These are phyloP conservation scores for Neofusicoccum ribis DNA, from an alignment of 2,329 filamentous ascomycete genomes.

Conservation along the genomic window DNA sequence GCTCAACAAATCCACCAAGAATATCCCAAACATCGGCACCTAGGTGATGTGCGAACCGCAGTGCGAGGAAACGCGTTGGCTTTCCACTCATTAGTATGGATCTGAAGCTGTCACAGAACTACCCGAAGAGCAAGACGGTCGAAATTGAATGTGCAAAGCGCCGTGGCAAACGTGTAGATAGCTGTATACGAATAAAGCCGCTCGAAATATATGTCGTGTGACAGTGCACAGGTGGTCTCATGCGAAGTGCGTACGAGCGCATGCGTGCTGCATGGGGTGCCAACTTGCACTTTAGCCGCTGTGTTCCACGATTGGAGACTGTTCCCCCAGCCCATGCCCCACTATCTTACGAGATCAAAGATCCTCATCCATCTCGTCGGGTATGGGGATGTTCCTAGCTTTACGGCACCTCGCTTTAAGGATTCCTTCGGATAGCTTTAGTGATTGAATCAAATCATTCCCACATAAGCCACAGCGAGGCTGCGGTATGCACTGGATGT, in stretches of 20 bases:
- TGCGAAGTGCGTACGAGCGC: background rate
- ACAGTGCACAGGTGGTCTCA: background rate
- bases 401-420: too few relatives aligned
- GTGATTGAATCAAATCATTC: too few relatives aligned
- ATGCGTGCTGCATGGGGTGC: background rate
- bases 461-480: too few relatives aligned
- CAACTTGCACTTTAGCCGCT: too few relatives aligned
- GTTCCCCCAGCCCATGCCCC: too few relatives aligned
- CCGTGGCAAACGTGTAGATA: slow-evolving; percentile 1
- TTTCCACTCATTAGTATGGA: background rate
- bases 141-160: background rate
- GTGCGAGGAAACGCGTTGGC: background rate
- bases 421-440: too few relatives aligned
- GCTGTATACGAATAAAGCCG: background rate
- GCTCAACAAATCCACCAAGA: background rate
- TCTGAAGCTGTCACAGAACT: background rate
- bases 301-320: too few relatives aligned
- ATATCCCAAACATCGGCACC: background rate
- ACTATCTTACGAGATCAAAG: too few relatives aligned
- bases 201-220: background rate
- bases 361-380: too few relatives aligned
- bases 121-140: background rate
- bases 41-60: background rate
- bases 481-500: too few relatives aligned
- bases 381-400: too few relatives aligned